Base-by-base conservation (phyloP, 768 basidiomycete species). In the Boletellus ananiceps region DNA sequence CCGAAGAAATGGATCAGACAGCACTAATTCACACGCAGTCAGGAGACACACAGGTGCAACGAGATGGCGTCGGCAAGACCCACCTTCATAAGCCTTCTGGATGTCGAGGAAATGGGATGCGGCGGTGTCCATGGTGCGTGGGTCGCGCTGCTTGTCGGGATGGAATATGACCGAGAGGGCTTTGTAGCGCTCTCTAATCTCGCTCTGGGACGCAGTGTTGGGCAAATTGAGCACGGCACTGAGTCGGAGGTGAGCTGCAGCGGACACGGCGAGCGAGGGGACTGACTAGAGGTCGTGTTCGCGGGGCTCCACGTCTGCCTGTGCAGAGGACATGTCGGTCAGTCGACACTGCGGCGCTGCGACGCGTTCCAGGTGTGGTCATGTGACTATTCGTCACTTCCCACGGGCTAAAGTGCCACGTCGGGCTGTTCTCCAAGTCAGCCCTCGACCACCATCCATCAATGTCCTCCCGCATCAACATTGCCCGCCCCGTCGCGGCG, bases 381-480 rank as follows among this genome's bases (percentile, higher is more conserved):
- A 65, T 52, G 65, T 65, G 64, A 64, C 18, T 2, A 4, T 7
- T 15, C 16, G 44, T 39, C n/a, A 51, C 38, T 60, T 67, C 64
- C 34, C 64, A 65, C 64, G 55, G 19, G 2, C 5, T 9, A 5
- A 23, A 44, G 13, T 57, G 65, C 58, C 64, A 65, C 64, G 64
- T 65, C 62, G 54, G 27, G 35, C 12, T 25, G 23, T 25, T 25
- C 2, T 7, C 25, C 18, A 29, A 18, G 35, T n/a, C 12, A 9
- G 21, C 14, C 11, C 36, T 34, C 40, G 29, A 49, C 49, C 40
- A 44, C n/a, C 23, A 29, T 9, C 8, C 7, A 46, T 37, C 61
- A 54, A 90, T 90, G 87, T 78, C 86, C 61, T 86, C 87, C 59
- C 83, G 88, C 68, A 90, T 91, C 67, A 86, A 71, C 70, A 87